Percentiles rank a stretch among this genome's conserved stretches.
phyloP scores from a whole-genome alignment of 148 eudicot species.

The Chenopodium berlandieri region DNA sequence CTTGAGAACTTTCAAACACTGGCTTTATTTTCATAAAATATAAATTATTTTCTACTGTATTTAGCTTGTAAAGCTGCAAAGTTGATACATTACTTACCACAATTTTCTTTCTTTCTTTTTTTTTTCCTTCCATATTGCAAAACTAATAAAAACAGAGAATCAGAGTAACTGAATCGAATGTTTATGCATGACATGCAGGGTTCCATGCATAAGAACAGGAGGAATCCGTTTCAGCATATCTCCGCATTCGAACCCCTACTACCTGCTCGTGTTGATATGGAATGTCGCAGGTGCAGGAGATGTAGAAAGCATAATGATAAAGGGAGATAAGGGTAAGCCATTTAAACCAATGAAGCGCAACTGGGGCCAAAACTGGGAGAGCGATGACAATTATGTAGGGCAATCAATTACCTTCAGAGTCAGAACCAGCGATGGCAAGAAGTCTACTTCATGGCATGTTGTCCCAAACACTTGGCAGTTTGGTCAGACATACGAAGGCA shows the following conservation, averaged over 20 bases:
- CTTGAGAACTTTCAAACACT: not conserved
- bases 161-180: not conserved
- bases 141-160: not conserved
- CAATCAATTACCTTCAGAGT: conserved; percentile 53
- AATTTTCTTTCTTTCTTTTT: no score
- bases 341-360: conserved; percentile 55
- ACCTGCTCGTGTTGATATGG: conserved; percentile 46
- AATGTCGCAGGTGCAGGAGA: conserved; percentile 86
- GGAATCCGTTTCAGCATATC: conserved; percentile 68
- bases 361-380: conserved; percentile 75
- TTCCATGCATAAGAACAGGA: conserved; percentile 60
- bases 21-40: no score
- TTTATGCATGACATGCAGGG: conserved; percentile 36
- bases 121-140: no score
- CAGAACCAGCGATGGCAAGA: conserved; percentile 45
- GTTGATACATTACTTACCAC: no score
- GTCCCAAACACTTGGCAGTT: conserved; percentile 53
- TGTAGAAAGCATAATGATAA: conserved; percentile 42
- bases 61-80: no score
- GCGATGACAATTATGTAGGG: conserved; percentile 38
- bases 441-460: conserved; percentile 44
- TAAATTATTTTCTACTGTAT: no score
- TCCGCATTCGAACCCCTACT: conserved; percentile 46
- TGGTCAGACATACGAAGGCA: conserved; percentile 65
- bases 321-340: conserved; percentile 38